Evolutionary conservation across 108 stramenopile genomes (phyloP).

Genomic region (Cafeteria roenbergensis): DNA sequence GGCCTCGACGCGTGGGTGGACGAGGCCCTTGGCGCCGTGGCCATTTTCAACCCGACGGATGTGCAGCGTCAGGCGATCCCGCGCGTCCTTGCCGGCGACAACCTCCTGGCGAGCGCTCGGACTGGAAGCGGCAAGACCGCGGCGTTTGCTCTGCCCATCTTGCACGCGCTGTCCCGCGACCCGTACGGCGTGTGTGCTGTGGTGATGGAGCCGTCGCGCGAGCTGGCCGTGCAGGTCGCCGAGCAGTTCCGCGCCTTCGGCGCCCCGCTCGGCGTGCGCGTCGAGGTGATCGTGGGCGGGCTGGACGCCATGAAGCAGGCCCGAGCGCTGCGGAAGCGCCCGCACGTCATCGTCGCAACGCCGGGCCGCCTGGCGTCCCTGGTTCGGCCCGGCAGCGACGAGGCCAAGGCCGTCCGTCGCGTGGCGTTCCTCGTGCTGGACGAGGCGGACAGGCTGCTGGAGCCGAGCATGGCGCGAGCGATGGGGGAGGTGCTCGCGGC

Average conservation of each 20-base stretch:
- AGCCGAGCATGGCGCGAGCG: slow-evolving; percentile 66
- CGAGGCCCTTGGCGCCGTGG: slow-evolving; percentile 24
- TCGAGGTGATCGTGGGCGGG: slow-evolving; percentile 75
- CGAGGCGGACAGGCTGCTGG: slow-evolving; percentile 86
- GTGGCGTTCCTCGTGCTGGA: slow-evolving; percentile 74
- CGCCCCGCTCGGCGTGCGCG: slow-evolving; percentile 50
- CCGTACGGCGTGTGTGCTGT: slow-evolving; percentile 73
- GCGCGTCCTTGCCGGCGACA: slow-evolving; percentile 29
- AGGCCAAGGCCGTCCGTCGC: slow-evolving; percentile 48
- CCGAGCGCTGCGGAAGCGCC: slow-evolving; percentile 29
- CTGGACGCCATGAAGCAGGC: slow-evolving; percentile 60
- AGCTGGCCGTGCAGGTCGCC: slow-evolving; percentile 87
- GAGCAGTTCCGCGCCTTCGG: slow-evolving; percentile 82
- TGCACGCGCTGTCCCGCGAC: slow-evolving; percentile 35
- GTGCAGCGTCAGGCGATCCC: slow-evolving; percentile 44
- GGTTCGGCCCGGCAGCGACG: slow-evolving; percentile 25
- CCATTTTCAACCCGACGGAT: slow-evolving; percentile 34
- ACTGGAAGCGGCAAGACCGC: slow-evolving; percentile 50
- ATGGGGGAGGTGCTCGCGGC: slow-evolving; percentile 59
- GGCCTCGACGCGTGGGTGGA: slow-evolving; percentile 36
- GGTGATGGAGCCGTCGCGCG: slow-evolving; percentile 78
- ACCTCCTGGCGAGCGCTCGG: slow-evolving; percentile 43
- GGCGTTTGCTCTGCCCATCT: slow-evolving; percentile 44
- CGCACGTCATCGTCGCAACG: slow-evolving; percentile 86
- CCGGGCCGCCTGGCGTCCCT: slow-evolving; percentile 76